Evolutionary conservation across 202 grass and related monocot species (phyloP).

Genomic region (Elaeis oleifera): DNA sequence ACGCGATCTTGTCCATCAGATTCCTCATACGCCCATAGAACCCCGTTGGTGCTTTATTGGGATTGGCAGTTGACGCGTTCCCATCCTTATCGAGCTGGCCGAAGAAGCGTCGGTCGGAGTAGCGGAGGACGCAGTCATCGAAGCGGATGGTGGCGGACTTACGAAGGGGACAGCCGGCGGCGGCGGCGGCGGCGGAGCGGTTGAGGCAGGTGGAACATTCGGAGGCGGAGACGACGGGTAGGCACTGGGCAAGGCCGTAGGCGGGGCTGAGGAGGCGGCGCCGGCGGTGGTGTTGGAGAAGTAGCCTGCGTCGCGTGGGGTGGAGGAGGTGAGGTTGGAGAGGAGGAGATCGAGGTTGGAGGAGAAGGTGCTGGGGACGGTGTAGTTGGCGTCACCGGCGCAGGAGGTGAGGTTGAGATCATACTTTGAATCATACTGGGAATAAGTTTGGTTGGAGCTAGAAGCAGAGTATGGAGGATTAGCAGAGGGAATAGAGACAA

Average conservation of each 20-base stretch:
- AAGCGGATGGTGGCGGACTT: background rate
- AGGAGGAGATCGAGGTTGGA: slow-evolving; percentile 29
- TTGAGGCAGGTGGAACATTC: slow-evolving; percentile 16
- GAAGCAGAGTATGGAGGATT: too few species aligned
- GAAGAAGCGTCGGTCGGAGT: background rate
- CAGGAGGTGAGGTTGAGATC: background rate
- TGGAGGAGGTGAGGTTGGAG: slow-evolving; percentile 14
- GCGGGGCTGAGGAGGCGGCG: background rate
- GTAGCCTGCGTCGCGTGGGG: background rate
- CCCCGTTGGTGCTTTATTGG: background rate
- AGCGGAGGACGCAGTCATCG: slow-evolving; percentile 13
- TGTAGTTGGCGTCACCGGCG: slow-evolving; percentile 30
- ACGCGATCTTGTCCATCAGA: background rate
- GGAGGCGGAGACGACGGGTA: background rate
- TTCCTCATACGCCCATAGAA: background rate
- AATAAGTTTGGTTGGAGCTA: too few species aligned
- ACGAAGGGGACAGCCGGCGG: background rate
- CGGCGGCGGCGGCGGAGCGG: background rate
- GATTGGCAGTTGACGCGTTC: background rate
- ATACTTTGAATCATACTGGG: too few species aligned
- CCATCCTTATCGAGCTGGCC: slow-evolving; percentile 2
- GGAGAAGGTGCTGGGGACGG: slow-evolving; percentile 23
- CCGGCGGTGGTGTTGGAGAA: slow-evolving; percentile 17
- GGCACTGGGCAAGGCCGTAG: slow-evolving; percentile 9
- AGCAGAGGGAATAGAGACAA: too few species aligned